phyloP scores from a whole-genome alignment of 2,329 filamentous ascomycete genomes.

The Dactylellina cionopaga region DNA sequence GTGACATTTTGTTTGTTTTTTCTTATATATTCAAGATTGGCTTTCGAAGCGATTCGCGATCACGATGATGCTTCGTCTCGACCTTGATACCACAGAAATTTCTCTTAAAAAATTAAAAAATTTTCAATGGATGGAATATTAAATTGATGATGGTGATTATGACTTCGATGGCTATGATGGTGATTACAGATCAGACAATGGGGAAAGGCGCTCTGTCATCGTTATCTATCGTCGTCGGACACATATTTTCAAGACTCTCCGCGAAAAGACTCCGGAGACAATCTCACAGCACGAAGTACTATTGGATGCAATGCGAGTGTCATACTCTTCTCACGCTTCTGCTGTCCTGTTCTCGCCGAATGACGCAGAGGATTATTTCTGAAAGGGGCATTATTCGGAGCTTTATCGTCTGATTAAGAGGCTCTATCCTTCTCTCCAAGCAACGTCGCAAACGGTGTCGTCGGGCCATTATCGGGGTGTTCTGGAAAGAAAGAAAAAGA shows the following conservation, averaged over 20 bases:
- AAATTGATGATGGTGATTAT: background rate
- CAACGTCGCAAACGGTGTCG: background rate
- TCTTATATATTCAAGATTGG: background rate
- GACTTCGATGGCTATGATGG: constrained; percentile 14
- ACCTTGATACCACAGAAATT: too few species aligned
- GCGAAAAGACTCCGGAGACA: constrained; percentile 46
- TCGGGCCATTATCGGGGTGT: constrained; percentile 51
- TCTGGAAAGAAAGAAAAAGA: constrained; percentile 32
- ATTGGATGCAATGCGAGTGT: background rate
- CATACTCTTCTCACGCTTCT: constrained; percentile 3
- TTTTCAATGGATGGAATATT: background rate
- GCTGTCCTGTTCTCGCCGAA: constrained; percentile 12
- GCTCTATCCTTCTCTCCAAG: constrained; percentile 1
- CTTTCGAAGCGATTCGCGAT: background rate
- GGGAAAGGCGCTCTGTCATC: background rate
- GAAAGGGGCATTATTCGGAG: constrained; percentile 53
- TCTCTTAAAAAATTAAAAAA: too few species aligned
- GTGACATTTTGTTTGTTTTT: constrained; percentile 26
- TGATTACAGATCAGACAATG: background rate
- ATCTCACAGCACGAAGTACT: too few species aligned
- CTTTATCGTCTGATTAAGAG: constrained; percentile 35
- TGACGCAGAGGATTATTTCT: constrained; percentile 32
- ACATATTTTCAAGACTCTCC: constrained; percentile 22
- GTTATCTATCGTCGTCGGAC: constrained; percentile 52
- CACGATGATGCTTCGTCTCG: constrained; percentile 9